Base-by-base conservation (phyloP, 1,139 yeast genomes). In the Saccharomyces uvarum region DNA sequence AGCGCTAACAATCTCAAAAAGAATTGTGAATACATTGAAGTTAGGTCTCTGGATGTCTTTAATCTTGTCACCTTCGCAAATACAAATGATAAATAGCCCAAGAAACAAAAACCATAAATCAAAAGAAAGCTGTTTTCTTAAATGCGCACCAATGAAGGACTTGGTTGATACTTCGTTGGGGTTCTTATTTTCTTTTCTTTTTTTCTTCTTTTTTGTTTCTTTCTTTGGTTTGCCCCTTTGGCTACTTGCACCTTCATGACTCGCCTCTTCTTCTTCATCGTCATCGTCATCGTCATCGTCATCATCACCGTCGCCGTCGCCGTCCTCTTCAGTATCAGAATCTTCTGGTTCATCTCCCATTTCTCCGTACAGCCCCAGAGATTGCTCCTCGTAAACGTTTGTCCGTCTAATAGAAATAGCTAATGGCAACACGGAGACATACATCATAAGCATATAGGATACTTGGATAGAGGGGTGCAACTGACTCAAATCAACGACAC, bases 331-430 rank as follows among this genome's bases (percentile, higher is more conserved):
- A 44, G 56, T 49, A 41, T 51, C 52, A 47, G 53, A 42, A 13
- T 59, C 54, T 29, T 57, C 65, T 2, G 68, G 69, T 14, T 63
- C 69, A 6, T 66, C 64, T 5, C 73, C 71, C 2, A 71, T 68
- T 26, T 73, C 75, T 14, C 78, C 74, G 67, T 89, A 91, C 13
- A 91, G 81, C 13, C 99, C 99, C 57, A 93, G 74, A 0, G 97
- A 87, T 68, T 90, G 98, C 67, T 93, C 99, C 68, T 93, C 99
- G 71, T 93, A 93, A 51, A 93, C 99, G 69, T 93, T 93, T 24
- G 99, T 93, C 68, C 97, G 81, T 73, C 99, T 84, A 61, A 93
- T 90, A 49, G 97, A 88, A 63, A 93, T 93, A 46, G 99, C 99
- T 65, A 93, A 75, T 0, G 99, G 99, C 66, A 91, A 76, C 51